phyloP scores from a whole-genome alignment of 2,329 filamentous ascomycete genomes.

The Sclerotinia sclerotiorum region DNA sequence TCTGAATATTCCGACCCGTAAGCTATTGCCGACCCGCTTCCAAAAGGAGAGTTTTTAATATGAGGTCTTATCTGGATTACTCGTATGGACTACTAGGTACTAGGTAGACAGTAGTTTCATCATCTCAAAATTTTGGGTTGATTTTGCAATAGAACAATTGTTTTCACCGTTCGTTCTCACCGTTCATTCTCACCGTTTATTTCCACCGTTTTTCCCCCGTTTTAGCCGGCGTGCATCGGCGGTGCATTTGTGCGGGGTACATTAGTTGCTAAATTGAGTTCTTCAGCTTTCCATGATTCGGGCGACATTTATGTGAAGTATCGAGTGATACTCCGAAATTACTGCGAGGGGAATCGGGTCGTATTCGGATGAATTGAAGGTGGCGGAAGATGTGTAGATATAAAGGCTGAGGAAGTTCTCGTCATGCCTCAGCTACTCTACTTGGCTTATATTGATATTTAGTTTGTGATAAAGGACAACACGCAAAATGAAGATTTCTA shows the following conservation, averaged over 20 bases:
- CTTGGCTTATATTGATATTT: not conserved
- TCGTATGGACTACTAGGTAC: too few species aligned
- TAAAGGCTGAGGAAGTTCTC: conserved; percentile 1
- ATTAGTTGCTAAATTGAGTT: not conserved
- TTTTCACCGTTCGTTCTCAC: too few species aligned
- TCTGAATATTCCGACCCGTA: too few species aligned
- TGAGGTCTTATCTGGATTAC: too few species aligned
- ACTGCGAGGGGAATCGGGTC: not conserved
- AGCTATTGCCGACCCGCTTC: too few species aligned
- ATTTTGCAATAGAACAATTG: too few species aligned
- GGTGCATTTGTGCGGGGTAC: conserved; percentile 5
- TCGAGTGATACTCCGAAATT: conserved; percentile 7
- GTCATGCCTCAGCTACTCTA: not conserved
- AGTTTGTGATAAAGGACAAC: not conserved
- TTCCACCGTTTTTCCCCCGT: too few species aligned
- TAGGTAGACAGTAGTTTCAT: too few species aligned
- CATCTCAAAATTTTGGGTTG: too few species aligned
- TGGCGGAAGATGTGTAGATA: not conserved
- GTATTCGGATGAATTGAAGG: not conserved
- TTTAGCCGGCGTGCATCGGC: conserved; percentile 8
- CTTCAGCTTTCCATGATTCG: not conserved
- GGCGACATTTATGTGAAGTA: not conserved
- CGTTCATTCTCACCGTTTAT: too few species aligned
- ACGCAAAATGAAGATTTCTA: conserved; percentile 8
- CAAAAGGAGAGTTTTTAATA: too few species aligned